A percentile compares a stretch with the other conserved stretches of the same genome.
Conservation (phyloP, 768 basidiomycete species). For the Boletus sp. region DNA sequence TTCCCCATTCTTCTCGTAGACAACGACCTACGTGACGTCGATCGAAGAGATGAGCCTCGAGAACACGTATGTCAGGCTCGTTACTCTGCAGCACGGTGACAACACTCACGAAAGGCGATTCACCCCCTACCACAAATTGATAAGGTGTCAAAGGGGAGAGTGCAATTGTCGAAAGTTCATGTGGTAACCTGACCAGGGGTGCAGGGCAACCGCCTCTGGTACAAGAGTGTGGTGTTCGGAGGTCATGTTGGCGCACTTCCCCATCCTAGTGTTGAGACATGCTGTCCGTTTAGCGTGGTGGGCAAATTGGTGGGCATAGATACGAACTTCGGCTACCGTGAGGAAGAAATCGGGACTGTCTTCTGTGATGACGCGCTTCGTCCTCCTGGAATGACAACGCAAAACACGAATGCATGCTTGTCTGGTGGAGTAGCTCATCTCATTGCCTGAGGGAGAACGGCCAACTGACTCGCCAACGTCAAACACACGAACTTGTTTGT, state of each 20-base stretch:
- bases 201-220: conserved; percentile 55
- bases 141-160: conserved; percentile 78
- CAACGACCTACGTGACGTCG: conserved; percentile 66
- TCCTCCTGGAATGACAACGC: conserved; percentile 67
- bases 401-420: conserved; percentile 55
- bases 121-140: conserved; percentile 83
- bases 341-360: conserved; percentile 75
- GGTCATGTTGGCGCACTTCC: conserved; percentile 83
- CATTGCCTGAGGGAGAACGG: conserved; percentile 38
- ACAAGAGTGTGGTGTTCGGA: conserved; percentile 71
- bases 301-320: background rate
- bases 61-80: background rate
- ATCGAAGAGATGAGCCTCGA: conserved; percentile 59
- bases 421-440: conserved; percentile 44
- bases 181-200: conserved; percentile 63
- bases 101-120: conserved; percentile 65
- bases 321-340: conserved; percentile 72
- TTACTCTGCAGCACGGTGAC: background rate
- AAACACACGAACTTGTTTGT: conserved; percentile 74
- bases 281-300: conserved; percentile 10
- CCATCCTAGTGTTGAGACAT: conserved; percentile 60
- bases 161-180: conserved; percentile 70
- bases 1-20: conserved; percentile 70
- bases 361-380: conserved; percentile 79
- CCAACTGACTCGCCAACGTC: conserved; percentile 54